Percentiles rank a stretch among this genome's conserved stretches.
Evolutionary conservation across 257 asterid genomes (phyloP).

Genomic region (Perilla frutescens): DNA sequence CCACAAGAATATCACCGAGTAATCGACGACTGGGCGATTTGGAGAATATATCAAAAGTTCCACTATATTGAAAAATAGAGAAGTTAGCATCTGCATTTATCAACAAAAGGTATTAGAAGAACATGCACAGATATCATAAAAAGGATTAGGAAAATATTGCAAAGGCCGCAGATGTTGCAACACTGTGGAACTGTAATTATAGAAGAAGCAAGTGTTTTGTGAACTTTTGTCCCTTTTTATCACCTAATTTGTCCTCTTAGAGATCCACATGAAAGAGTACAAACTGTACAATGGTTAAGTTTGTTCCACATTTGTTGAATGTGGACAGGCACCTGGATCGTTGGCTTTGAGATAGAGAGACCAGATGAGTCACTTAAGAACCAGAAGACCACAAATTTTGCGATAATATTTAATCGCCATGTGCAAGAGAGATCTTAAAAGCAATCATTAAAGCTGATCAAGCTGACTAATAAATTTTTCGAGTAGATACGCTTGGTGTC

Average conservation of each 20-base stretch:
- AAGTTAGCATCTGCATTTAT: conserved; percentile 38
- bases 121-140: conserved; percentile 26
- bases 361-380: conserved; percentile 16
- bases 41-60: conserved; percentile 87
- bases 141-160: conserved; percentile 5
- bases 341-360: conserved; percentile 1
- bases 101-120: conserved; percentile 20
- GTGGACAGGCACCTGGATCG: neutral
- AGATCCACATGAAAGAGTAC: too few species aligned
- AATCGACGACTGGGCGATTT: conserved; percentile 71
- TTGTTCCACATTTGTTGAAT: too few species aligned
- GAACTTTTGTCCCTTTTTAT: neutral
- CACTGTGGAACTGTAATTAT: neutral
- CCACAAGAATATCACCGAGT: conserved; percentile 83
- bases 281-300: too few species aligned
- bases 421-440: neutral
- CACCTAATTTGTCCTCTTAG: too few species aligned
- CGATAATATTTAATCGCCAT: too few species aligned
- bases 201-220: conserved; percentile 20
- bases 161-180: conserved; percentile 27
- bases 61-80: conserved; percentile 56
- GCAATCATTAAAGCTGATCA: neutral
- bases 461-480: conserved; percentile 52
- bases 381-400: neutral
- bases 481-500: neutral